Base-by-base conservation (phyloP, 257 asterid species). In the Capsicum baccatum region DNA sequence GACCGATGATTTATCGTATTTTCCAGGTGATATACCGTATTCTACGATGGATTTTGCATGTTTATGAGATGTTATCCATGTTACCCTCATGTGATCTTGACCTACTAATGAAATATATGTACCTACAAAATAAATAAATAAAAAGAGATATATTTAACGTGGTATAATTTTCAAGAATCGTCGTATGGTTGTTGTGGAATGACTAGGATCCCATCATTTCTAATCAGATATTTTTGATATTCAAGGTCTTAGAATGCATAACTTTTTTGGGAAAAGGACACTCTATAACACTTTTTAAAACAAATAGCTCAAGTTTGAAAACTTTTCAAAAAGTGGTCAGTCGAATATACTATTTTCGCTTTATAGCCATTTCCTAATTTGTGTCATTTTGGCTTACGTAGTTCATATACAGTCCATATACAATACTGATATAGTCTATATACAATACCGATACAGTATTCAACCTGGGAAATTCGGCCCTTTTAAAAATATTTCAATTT, bases 31-130 rank as follows among this genome's bases (percentile, higher is more conserved):
- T 62, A 71, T 91, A 0, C 99, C 98, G 79, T 92, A 94, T 26
- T 92, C 95, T 3, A 96, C 97, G 0, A 73, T 35, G n/a, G 98
- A 87, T 37, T 70, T 67, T 2, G 85, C 89, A 26, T 90, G 87
- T 79, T 88, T 89, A 42, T 89, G 88, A 0, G 91, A 58, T 0
- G 97, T 90, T 15, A 96, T 85, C 97, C 97, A 96, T 52, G 99
- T 88, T 14, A 96, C 90, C 88, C 97, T 91, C 91, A 94, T 85
- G 56, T 88, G 85, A 85, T 93, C 92, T 33, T 92, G 84, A 68
- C 97, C 98, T 8, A 88, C 96, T 87, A 96, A 83, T 16, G 99
- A 92, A 76, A 96, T 81, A 96, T 81, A 64, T 94, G 99, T 37
- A 96, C 98, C 98, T 96, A 85, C 16, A 54, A 70, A 54, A 63